Base-by-base conservation (phyloP, 2,329 filamentous ascomycete genomes). In the Xylaria sp. region DNA sequence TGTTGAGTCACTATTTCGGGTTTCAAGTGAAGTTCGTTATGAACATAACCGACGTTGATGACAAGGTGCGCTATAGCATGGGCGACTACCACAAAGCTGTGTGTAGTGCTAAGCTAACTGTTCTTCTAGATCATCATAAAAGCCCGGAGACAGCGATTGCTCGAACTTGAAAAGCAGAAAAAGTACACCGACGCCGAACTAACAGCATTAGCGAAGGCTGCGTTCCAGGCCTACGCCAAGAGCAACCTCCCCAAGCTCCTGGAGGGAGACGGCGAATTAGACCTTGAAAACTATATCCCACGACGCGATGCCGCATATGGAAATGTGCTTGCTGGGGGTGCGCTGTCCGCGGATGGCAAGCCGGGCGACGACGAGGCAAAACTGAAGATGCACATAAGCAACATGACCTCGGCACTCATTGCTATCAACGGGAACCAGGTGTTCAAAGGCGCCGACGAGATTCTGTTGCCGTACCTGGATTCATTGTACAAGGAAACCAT, bases 41-140 rank as follows among this genome's bases (percentile, higher is more conserved):
- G 88, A 96, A 96, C 74, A 91, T 94, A 59, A 96, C 92, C 22
- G 92, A 93, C 65, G 82, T 93, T 38, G 89, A 92, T 63, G 86
- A 90, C 72, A 89, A 89, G 80, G 83, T 85, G 66, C 59, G 67
- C 40, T 57, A 86, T 65, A 86, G 86, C 58, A 70, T 87, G 13
- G 76, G 81, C 50, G 84, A 77, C 7, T 74, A 83, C 61, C 81
- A 87, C 65, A 79, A 85, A 54, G 76, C 85, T 69, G 70, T 69
- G 70, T 88, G 7, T 78, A 87, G 45, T 76, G 74, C 42, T 75
- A 84, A 63, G 87, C 81, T 75, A 84, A 63, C 87, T 81, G 66
- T 76, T 78, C 16, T 19, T 50, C 41, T 60, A 82, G 80, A 84
- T 84, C 56, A 84, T 84, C 61, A 77, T 84, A 70, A 79, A 79